Percentiles rank a stretch among this genome's conserved stretches.
These are phyloP conservation scores for Scytalidium sp. DNA, from an alignment of 2,329 filamentous ascomycete species.

Conservation along the genomic window DNA sequence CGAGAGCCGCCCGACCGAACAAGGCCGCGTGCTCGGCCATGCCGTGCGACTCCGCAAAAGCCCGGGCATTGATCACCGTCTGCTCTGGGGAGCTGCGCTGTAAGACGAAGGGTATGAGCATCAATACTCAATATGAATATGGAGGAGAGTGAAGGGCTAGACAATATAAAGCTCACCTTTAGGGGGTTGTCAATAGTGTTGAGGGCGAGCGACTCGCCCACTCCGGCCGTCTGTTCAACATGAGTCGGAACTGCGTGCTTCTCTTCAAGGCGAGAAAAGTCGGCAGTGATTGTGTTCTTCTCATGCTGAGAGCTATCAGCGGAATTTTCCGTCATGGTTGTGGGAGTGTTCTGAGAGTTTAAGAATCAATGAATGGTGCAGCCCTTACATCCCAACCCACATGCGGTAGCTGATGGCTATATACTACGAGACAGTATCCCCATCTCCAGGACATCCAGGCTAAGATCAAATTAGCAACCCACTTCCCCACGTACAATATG, in stretches of 20 bases:
- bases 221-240: conserved; percentile 10
- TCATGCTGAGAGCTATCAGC: neutral
- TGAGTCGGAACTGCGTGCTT: neutral
- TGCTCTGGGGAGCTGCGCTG: conserved; percentile 37
- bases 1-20: conserved; percentile 58
- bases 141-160: conserved; percentile 24
- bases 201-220: no score
- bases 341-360: no score
- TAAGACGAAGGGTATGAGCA: conserved; percentile 26
- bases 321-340: neutral
- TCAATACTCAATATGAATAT: conserved; percentile 1
- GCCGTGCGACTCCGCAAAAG: conserved; percentile 57
- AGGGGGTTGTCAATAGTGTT: conserved; percentile 19
- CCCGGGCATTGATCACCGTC: conserved; percentile 40
- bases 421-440: no score
- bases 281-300: no score
- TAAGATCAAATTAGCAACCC: no score
- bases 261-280: conserved; percentile 3
- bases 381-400: no score
- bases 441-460: no score
- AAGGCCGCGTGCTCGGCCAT: conserved; percentile 54
- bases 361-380: no score
- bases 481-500: no score
- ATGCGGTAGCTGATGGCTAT: no score
- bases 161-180: conserved; percentile 22